phyloP scores from a whole-genome alignment of 2,329 filamentous ascomycete genomes.

The Monosporascus ibericus region DNA sequence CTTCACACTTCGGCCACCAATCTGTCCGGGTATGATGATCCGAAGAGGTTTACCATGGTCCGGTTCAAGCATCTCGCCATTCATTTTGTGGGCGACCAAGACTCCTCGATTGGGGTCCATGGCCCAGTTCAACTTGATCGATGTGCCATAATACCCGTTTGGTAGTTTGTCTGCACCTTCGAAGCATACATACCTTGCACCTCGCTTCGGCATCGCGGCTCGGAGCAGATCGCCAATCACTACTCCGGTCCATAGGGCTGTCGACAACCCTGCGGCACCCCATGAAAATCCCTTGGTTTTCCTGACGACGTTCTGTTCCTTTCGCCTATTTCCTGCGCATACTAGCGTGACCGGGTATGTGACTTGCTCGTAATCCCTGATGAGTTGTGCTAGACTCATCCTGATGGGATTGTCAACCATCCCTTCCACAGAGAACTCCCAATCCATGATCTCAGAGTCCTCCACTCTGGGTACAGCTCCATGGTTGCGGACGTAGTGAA shows the following conservation, averaged over 20 bases:
- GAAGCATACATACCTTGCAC: slow-evolving; percentile 80
- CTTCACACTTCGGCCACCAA: slow-evolving; percentile 87
- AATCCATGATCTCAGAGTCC: slow-evolving; percentile 66
- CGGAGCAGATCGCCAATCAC: slow-evolving; percentile 65
- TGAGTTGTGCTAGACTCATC: slow-evolving; percentile 65
- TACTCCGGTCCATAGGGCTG: slow-evolving; percentile 81
- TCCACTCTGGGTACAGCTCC: slow-evolving; percentile 71
- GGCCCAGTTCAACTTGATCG: slow-evolving; percentile 81
- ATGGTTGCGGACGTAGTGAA: slow-evolving; percentile 92
- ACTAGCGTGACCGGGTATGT: slow-evolving; percentile 86
- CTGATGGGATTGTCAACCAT: slow-evolving; percentile 71
- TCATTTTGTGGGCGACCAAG: slow-evolving; percentile 87
- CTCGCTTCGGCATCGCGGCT: slow-evolving; percentile 59
- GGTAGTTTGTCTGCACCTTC: slow-evolving; percentile 84
- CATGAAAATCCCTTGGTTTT: slow-evolving; percentile 94
- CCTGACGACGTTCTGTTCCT: slow-evolving; percentile 85
- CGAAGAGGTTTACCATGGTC: slow-evolving; percentile 84
- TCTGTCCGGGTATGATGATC: slow-evolving; percentile 82
- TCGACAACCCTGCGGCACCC: slow-evolving; percentile 83
- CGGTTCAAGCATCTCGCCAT: slow-evolving; percentile 70
- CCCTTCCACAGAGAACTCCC: slow-evolving; percentile 80
- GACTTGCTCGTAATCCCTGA: slow-evolving; percentile 70
- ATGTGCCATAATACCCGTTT: slow-evolving; percentile 85
- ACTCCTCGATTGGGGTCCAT: slow-evolving; percentile 78
- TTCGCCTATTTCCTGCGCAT: slow-evolving; percentile 85